Evolutionary conservation across 208 protist species (phyloP), one percentile per base, ranked within the genome.

Genomic region (Strigomonas culicis): DNA sequence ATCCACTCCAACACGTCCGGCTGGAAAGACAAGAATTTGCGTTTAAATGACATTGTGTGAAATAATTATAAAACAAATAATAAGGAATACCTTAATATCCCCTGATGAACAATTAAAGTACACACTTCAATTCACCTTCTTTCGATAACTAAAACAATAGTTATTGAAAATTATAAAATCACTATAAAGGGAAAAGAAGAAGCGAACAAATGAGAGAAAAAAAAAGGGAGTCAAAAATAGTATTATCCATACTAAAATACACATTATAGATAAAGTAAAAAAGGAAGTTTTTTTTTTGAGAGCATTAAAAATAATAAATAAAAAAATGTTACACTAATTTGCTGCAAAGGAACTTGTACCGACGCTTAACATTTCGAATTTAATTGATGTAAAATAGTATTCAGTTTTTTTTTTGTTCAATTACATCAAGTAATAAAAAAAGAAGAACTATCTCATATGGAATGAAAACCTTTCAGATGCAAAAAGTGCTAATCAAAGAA

Each of bases 1-100:
- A 84, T 32, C 81, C 83, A 94, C 43, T 92, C 83, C 25, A 94
- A 43, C 15, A 94, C 69, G 63, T 94, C 88, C 4, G 77, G 67
- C 63, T 92, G 83, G 51, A 64, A 6, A 51, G 51, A 58, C 17
- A 51, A 22, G 46, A 66, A 19, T 59, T 52, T 51, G 32, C 22
- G 30, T 8, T 24, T 52, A 50, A 64, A 0, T 44, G 39, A 70
- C 21, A 31, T 50, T 57, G 21, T 44, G 21, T 62, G 27, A 44
- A 47, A 24, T 50, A 24, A 21, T 49, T 58, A 25, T 1, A 31
- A 21, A 66, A 30, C 6, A 53, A 53, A 53, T 21, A 53, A 53
- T 11, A 28, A 19, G 25, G 10, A 6, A 19, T 30, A 21, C 17
- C 8, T 30, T 11, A 6, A 22, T 6, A 6, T 17, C 8, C 17